Evolutionary conservation across 345 rosid genomes (phyloP).

Genomic region (Kernera saxatilis): DNA sequence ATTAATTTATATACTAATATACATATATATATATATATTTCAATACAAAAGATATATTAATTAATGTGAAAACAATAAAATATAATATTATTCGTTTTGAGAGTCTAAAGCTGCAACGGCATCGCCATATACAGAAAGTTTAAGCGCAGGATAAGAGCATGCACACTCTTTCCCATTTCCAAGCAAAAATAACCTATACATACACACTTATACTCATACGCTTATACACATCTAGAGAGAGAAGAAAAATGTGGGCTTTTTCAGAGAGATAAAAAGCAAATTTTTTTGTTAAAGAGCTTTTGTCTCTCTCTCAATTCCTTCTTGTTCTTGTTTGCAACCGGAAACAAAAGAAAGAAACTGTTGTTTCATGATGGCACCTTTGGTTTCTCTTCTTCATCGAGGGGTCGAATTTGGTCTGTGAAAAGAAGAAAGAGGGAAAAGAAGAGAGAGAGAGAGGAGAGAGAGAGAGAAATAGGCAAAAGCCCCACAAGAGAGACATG

Average conservation of each 20-base stretch:
- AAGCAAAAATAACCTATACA: conserved; percentile 30
- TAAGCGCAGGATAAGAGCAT: conserved; percentile 59
- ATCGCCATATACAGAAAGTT: conserved; percentile 60
- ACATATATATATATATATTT: not conserved
- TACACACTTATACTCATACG: conserved; percentile 3
- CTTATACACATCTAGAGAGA: conserved; percentile 9
- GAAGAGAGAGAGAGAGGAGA: conserved; percentile 19
- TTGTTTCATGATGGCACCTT: conserved; percentile 25
- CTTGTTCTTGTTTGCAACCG: conserved; percentile 31
- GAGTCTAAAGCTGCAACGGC: conserved; percentile 83
- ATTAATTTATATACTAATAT: not conserved
- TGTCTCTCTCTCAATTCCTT: conserved; percentile 15
- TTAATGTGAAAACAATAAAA: conserved; percentile 10
- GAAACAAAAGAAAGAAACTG: conserved; percentile 20
- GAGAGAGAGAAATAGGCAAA: conserved; percentile 20
- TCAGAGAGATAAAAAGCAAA: not conserved
- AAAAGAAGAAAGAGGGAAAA: conserved; percentile 13
- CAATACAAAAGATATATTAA: not conserved
- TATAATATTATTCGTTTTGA: conserved; percentile 18
- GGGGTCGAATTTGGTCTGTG: conserved; percentile 49
- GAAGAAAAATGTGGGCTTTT: conserved; percentile 11
- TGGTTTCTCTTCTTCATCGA: conserved; percentile 38
- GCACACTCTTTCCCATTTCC: conserved; percentile 54
- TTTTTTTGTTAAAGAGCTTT: not conserved
- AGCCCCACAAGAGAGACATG: conserved; percentile 47